These are phyloP conservation scores for Stramenopiles sp. DNA, from an alignment of 352 stramenopile species.

Conservation along the genomic window DNA sequence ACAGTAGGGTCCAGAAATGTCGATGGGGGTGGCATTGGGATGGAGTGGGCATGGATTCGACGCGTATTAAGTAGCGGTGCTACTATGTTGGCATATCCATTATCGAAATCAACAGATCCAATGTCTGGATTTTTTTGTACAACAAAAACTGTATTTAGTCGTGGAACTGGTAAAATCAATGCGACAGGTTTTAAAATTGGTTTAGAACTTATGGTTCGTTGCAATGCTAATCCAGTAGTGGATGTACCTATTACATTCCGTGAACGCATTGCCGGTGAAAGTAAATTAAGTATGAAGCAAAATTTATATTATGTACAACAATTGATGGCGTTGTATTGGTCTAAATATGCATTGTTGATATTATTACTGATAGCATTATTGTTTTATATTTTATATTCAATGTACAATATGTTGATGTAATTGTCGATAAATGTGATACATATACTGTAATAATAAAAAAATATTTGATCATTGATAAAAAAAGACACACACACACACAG, in stretches of 20 bases:
- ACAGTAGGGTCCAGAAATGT: conserved; percentile 23
- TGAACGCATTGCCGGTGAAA: conserved; percentile 24
- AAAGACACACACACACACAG: too few relatives aligned
- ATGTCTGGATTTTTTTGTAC: conserved; percentile 28
- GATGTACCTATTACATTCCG: conserved; percentile 28
- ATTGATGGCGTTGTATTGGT: conserved; percentile 20
- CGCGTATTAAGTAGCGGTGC: conserved; percentile 21
- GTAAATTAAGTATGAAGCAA: conserved; percentile 26
- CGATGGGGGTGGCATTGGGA: conserved; percentile 18
- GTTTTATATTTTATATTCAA: not conserved
- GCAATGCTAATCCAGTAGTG: conserved; percentile 15
- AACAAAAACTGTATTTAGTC: conserved; percentile 14
- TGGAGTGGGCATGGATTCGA: conserved; percentile 22
- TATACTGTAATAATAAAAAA: too few relatives aligned
- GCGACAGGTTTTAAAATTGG: conserved; percentile 27
- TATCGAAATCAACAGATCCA: conserved; percentile 22
- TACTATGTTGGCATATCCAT: conserved; percentile 22
- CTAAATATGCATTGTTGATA: conserved; percentile 12
- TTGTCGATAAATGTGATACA: too few relatives aligned
- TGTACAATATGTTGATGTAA: not conserved
- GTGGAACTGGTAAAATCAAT: conserved; percentile 16
- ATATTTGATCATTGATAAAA: too few relatives aligned
- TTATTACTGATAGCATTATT: conserved; percentile 6
- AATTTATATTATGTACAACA: conserved; percentile 26
- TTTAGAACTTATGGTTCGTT: conserved; percentile 27